Percentiles rank a stretch among this genome's conserved stretches.
phyloP scores from a whole-genome alignment of 2,329 filamentous ascomycete species.

The Neophaeococcomyces aloes region DNA sequence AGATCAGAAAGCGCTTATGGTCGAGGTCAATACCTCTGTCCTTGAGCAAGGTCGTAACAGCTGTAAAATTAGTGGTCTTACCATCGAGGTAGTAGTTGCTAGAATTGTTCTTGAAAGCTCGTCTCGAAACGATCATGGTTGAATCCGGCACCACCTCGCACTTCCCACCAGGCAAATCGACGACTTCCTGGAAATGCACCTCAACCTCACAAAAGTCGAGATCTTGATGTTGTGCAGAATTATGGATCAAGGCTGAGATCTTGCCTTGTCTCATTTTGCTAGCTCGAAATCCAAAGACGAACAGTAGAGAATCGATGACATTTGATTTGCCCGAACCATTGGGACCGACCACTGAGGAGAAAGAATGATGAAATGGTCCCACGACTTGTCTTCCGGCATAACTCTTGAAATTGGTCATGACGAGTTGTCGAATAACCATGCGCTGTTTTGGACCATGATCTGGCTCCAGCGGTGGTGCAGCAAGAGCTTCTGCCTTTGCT shows the following conservation, averaged over 20 bases:
- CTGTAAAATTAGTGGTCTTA: conserved; percentile 81
- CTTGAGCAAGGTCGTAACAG: conserved; percentile 75
- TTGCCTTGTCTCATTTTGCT: conserved; percentile 99
- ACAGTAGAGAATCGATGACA: conserved; percentile 93
- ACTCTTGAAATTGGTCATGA: conserved; percentile 96
- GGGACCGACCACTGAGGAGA: conserved; percentile 93
- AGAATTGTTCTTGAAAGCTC: conserved; percentile 93
- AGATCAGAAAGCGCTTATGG: conserved; percentile 93
- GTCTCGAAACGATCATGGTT: conserved; percentile 74
- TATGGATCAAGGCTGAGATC: conserved; percentile 94
- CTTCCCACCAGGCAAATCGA: conserved; percentile 69
- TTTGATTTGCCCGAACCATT: conserved; percentile 99
- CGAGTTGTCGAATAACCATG: conserved; percentile 84
- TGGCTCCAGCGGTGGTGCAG: conserved; percentile 56
- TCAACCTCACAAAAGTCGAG: conserved; percentile 89
- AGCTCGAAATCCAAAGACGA: conserved; percentile 97
- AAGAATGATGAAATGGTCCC: conserved; percentile 91
- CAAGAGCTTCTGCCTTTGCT: conserved; percentile 54
- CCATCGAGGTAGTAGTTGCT: conserved; percentile 97
- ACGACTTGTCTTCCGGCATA: conserved; percentile 93
- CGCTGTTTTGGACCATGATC: conserved; percentile 68
- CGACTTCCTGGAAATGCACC: conserved; percentile 90
- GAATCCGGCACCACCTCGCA: conserved; percentile 73
- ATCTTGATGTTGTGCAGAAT: conserved; percentile 77
- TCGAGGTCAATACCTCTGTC: conserved; percentile 89